Evolutionary conservation across 2,329 filamentous ascomycete genomes (phyloP).

Genomic region (Cadophora malorum): DNA sequence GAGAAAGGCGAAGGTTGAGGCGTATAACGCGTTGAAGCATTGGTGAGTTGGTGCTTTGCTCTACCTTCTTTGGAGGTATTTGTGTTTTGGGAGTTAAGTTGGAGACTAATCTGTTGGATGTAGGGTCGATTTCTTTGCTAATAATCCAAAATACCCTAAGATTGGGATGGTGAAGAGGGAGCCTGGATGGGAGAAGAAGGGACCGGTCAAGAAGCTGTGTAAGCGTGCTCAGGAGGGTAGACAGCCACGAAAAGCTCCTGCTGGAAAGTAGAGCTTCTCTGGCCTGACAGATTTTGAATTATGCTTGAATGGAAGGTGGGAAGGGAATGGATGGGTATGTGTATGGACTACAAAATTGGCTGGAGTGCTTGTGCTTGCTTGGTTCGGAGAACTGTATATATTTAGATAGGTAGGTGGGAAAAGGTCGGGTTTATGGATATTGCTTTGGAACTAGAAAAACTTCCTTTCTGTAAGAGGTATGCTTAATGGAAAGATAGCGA

Average conservation of each 20-base stretch:
- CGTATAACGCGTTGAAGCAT: conserved; percentile 72
- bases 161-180: conserved; percentile 76
- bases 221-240: conserved; percentile 67
- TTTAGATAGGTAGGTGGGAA: background rate
- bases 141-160: conserved; percentile 79
- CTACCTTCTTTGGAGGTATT: background rate
- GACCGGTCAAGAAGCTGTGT: conserved; percentile 64
- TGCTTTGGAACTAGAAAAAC: background rate
- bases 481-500: background rate
- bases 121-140: conserved; percentile 77
- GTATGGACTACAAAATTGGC: conserved; percentile 3
- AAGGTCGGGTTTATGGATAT: background rate
- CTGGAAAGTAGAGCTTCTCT: conserved; percentile 28
- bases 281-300: too few species aligned
- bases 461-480: background rate
- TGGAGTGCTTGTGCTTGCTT: background rate
- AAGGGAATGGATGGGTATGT: background rate
- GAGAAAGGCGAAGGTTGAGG: conserved; percentile 67
- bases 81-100: background rate
- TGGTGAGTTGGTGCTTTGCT: conserved; percentile 47
- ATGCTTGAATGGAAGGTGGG: background rate
- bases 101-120: conserved; percentile 45
- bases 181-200: conserved; percentile 64
- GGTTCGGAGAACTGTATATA: background rate
- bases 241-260: conserved; percentile 52